Base-by-base conservation (phyloP, 306 rosid species). In the Albizia julibrissin region DNA sequence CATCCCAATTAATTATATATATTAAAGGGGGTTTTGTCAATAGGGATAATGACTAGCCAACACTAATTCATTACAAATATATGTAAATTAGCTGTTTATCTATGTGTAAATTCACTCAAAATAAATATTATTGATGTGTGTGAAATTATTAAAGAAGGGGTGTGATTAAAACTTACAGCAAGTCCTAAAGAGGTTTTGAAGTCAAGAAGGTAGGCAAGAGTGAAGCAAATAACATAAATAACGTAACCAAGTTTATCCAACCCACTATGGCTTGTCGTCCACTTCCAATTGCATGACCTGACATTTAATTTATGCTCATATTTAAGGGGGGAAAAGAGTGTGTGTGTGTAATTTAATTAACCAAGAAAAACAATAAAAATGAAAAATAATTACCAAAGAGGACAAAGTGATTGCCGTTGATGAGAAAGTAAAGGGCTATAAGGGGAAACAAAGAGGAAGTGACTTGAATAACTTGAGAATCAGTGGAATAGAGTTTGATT, bases 221-320 rank as follows among this genome's bases (percentile, higher is more conserved):
- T 83, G 26, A 88, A 86, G 80, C 92, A 90, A 61, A 90, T 79
- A 7, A 87, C 10, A 46, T 85, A 88, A 47, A 85, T 31, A 64
- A n/a, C n/a, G n/a, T n/a, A n/a, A 80, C 79, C 59, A 90, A 84
- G 68, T 90, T 90, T 8, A 88, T 88, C 80, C 89, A 90, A 74
- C 90, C 92, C 43, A 88, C 90, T 18, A 85, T 79, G 42, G 26
- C 88, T 75, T 90, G 92, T 91, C 94, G 84, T 85, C 94, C 94
- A 75, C 90, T 85, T 76, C 94, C 94, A 83, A 87, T 88, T 42
- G 94, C 94, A 34, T 87, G 89, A 8, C 91, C 93, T 90, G 70
- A 49, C 62, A 79, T 64, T 24, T 8, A 6, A 49, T 49, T 3
- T 49, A 49, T 49, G 5, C 56, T 4, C 56, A 49, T 16, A 5